phyloP scores from a whole-genome alignment of 2,329 filamentous ascomycete species.

The Magnaporthales sp. region DNA sequence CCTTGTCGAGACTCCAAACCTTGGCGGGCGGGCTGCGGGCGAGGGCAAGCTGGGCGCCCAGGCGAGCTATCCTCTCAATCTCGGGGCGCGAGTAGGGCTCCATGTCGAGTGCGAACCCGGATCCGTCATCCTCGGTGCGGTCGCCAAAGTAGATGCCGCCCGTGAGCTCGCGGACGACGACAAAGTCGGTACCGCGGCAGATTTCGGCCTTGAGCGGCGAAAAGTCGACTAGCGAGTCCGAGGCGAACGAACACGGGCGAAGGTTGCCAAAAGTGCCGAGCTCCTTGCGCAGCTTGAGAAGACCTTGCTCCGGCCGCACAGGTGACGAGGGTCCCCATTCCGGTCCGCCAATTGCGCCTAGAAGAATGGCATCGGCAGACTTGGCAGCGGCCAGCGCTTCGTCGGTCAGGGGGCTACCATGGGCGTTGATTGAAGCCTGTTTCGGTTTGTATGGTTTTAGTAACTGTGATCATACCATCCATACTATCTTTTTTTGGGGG shows the following conservation, averaged over 20 bases:
- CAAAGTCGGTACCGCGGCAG: slow-evolving; percentile 82
- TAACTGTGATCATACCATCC: no score
- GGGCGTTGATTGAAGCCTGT: slow-evolving; percentile 80
- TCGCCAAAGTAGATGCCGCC: slow-evolving; percentile 95
- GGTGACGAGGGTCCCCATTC: slow-evolving; percentile 80
- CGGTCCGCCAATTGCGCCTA: slow-evolving; percentile 92
- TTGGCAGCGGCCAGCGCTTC: slow-evolving; percentile 73
- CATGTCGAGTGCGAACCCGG: slow-evolving; percentile 69
- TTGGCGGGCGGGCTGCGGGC: slow-evolving; percentile 66
- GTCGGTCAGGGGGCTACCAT: slow-evolving; percentile 67
- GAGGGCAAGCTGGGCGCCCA: slow-evolving; percentile 74
- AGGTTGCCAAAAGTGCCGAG: slow-evolving; percentile 93
- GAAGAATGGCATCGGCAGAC: slow-evolving; percentile 77
- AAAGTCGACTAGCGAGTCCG: slow-evolving; percentile 70
- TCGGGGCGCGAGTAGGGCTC: slow-evolving; percentile 80
- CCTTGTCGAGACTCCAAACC: slow-evolving; percentile 89
- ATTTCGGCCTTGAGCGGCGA: slow-evolving; percentile 83
- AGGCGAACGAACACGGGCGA: slow-evolving; percentile 91
- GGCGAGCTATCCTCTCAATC: slow-evolving; percentile 78
- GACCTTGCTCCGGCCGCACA: slow-evolving; percentile 85
- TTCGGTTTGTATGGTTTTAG: neutral
- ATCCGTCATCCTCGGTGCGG: slow-evolving; percentile 68
- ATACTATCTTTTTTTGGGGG: neutral
- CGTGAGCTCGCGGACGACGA: slow-evolving; percentile 85
- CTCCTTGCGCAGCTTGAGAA: slow-evolving; percentile 86